Conservation (phyloP, 495 filamentous ascomycete species). For the Neurospora sp. region DNA sequence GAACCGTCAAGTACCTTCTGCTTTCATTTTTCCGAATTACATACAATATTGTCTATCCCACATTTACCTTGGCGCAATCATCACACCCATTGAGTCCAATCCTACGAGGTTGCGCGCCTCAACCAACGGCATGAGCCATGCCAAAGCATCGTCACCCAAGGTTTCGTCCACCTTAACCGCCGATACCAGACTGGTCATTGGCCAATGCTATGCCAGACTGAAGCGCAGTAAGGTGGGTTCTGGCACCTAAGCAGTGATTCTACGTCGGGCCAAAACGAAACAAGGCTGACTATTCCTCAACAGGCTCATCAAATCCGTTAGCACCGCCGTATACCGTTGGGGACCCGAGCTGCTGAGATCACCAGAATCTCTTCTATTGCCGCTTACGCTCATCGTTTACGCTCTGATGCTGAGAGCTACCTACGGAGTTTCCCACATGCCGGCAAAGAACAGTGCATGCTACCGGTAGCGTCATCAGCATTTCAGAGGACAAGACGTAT, state of each 20-base stretch:
- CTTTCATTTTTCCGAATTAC: background rate
- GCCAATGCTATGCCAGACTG: background rate
- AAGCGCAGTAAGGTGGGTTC: background rate
- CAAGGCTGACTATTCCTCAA: background rate
- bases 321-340: background rate
- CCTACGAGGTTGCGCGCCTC: background rate
- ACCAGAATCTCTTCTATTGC: background rate
- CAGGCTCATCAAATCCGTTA: background rate
- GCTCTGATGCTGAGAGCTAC: background rate
- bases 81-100: background rate
- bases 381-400: background rate
- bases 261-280: background rate
- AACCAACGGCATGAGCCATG: background rate
- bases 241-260: background rate
- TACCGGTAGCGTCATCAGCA: background rate
- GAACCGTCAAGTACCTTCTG: background rate
- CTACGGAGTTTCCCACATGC: background rate
- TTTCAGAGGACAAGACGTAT: background rate
- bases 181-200: background rate
- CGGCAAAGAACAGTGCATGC: background rate
- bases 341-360: background rate
- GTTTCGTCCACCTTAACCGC: background rate
- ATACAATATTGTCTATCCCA: background rate
- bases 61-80: background rate
- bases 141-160: background rate